Evolutionary conservation across 306 rosid genomes (phyloP).

Genomic region (Acacia acuminata): DNA sequence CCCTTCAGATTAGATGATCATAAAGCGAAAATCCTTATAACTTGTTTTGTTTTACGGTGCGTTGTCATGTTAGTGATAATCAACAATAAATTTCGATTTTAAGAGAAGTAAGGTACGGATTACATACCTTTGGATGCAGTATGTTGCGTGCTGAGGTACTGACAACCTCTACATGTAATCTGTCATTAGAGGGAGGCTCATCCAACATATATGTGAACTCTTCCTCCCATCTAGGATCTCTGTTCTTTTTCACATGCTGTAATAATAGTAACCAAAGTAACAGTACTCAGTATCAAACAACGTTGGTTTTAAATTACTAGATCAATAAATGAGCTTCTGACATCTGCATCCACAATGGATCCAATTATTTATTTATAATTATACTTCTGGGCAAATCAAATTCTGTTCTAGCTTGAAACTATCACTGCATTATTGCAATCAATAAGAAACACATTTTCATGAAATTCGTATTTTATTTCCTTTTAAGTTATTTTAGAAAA

Average conservation of each 20-base stretch:
- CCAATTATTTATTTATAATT: background rate
- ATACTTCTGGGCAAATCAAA: background rate
- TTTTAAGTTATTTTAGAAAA: background rate
- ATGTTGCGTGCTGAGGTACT: slow-evolving; percentile 80
- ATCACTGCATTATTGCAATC: background rate
- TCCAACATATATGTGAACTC: slow-evolving; percentile 71
- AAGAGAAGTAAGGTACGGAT: background rate
- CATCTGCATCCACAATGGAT: background rate
- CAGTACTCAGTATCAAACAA: background rate
- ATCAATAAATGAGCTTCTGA: background rate
- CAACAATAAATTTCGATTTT: background rate
- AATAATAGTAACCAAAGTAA: slow-evolving; percentile 1
- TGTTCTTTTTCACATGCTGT: slow-evolving; percentile 69
- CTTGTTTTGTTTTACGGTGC: background rate
- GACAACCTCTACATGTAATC: slow-evolving; percentile 74
- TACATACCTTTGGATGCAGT: slow-evolving; percentile 70
- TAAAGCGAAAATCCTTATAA: background rate
- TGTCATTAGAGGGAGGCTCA: slow-evolving; percentile 76
- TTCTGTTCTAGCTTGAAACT: background rate
- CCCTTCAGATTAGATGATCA: background rate
- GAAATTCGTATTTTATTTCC: background rate
- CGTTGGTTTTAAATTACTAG: background rate
- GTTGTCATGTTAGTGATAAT: background rate
- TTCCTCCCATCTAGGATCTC: slow-evolving; percentile 96
- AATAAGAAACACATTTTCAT: background rate